Evolutionary conservation across 2,329 filamentous ascomycete species (phyloP).

Genomic region (Fusarium transvaalense): DNA sequence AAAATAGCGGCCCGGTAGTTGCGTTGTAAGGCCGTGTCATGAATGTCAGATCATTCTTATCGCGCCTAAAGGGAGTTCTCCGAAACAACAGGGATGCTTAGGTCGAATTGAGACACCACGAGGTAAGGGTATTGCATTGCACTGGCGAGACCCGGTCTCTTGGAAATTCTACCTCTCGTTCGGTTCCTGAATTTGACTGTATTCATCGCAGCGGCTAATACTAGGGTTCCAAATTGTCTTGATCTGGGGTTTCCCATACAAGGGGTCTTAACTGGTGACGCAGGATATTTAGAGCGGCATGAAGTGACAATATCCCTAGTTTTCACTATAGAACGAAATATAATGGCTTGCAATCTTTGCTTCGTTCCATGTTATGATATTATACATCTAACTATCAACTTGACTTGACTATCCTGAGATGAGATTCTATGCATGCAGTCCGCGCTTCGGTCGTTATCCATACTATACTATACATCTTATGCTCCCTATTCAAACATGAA

Average conservation of each 20-base stretch:
- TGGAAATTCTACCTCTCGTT: neutral
- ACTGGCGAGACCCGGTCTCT: constrained; percentile 14
- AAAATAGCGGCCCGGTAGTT: constrained; percentile 45
- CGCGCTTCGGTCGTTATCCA: constrained; percentile 1
- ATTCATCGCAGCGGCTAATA: neutral
- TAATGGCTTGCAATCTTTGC: neutral
- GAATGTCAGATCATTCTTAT: constrained; percentile 49
- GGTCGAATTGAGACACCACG: neutral
- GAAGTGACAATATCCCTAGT: neutral
- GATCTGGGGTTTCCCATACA: constrained; percentile 8
- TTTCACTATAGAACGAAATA: constrained; percentile 1
- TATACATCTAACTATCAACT: constrained; percentile 16
- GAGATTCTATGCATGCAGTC: constrained; percentile 42
- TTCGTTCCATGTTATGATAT: constrained; percentile 10
- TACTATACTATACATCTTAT: constrained; percentile 19
- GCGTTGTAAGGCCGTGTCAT: constrained; percentile 24
- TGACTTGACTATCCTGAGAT: constrained; percentile 33
- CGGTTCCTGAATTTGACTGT: constrained; percentile 14
- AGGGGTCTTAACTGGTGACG: constrained; percentile 1
- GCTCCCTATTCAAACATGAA: constrained; percentile 6
- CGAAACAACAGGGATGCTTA: constrained; percentile 30
- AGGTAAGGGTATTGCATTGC: neutral
- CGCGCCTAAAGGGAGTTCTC: constrained; percentile 38
- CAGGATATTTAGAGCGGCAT: constrained; percentile 6
- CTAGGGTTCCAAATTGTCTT: neutral